phyloP scores from a whole-genome alignment of 2,329 filamentous ascomycete genomes.

The Pseudocercospora vitis region DNA sequence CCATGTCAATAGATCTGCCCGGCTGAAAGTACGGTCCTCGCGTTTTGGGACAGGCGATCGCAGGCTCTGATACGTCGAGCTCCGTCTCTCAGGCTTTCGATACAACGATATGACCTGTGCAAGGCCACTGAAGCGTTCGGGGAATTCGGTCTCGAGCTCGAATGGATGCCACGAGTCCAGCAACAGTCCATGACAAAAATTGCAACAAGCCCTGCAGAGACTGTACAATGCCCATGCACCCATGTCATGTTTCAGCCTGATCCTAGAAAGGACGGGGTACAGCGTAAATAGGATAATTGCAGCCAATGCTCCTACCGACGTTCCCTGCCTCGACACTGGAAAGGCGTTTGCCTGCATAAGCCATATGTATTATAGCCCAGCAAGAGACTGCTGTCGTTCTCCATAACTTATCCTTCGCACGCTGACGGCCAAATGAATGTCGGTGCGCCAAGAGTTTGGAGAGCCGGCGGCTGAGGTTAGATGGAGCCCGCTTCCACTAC shows the following conservation, averaged over 20 bases:
- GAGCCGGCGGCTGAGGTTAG: no score
- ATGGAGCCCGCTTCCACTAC: no score
- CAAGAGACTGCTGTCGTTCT: not conserved
- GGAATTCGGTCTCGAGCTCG: not conserved
- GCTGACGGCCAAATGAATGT: no score
- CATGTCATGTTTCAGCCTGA: not conserved
- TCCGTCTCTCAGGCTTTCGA: not conserved
- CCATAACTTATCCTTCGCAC: no score
- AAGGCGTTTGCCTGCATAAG: not conserved
- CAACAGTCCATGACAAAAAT: not conserved
- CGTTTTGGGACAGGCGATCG: not conserved
- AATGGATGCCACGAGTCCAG: not conserved
- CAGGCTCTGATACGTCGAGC: not conserved
- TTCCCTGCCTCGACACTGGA: no score
- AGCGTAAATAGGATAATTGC: not conserved
- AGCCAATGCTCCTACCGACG: not conserved
- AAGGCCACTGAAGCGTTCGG: not conserved
- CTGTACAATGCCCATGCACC: not conserved
- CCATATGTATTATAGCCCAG: not conserved
- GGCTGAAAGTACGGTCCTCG: not conserved
- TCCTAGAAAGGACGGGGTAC: not conserved
- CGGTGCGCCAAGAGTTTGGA: no score
- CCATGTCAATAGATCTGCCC: not conserved
- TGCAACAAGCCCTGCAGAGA: not conserved
- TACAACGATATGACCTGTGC: not conserved